phyloP scores from a whole-genome alignment of 805 yeast species.

The Suhomyces tanzawaensis region DNA sequence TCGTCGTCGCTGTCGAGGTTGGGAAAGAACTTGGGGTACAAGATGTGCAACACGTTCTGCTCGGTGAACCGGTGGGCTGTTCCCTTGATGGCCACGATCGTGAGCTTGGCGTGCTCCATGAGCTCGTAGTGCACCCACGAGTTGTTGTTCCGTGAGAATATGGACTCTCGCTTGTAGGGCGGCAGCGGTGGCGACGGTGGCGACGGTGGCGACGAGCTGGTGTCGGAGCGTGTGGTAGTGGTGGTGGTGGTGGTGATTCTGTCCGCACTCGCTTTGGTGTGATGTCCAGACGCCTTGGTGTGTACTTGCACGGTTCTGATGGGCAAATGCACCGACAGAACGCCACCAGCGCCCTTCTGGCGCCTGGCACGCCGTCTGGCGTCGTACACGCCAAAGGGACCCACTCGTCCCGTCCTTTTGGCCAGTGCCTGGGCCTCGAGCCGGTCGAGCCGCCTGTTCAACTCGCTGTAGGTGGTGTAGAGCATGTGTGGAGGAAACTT shows the following conservation, averaged over 20 bases:
- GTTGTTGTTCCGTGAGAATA: slow-evolving; percentile 25
- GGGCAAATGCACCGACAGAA: background rate
- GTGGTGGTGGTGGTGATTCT: background rate
- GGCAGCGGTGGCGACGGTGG: background rate
- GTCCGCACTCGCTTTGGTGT: background rate
- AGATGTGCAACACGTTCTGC: slow-evolving; percentile 42
- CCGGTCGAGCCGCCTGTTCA: slow-evolving; percentile 36
- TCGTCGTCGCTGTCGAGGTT: slow-evolving; percentile 38
- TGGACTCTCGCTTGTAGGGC: slow-evolving; percentile 7
- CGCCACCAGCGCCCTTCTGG: background rate
- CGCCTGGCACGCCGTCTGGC: background rate
- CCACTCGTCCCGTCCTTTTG: slow-evolving; percentile 13
- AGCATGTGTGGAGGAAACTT: slow-evolving; percentile 32
- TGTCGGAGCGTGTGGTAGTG: background rate
- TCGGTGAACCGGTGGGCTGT: slow-evolving; percentile 34
- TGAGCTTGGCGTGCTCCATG: slow-evolving; percentile 35
- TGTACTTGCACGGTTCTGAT: background rate
- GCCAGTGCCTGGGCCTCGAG: slow-evolving; percentile 21
- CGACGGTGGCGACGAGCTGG: background rate
- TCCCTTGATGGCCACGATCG: slow-evolving; percentile 43
- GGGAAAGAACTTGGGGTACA: slow-evolving; percentile 44
- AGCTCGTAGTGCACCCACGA: slow-evolving; percentile 37
- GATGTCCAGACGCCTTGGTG: background rate
- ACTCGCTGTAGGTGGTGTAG: slow-evolving; percentile 38
- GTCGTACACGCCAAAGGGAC: slow-evolving; percentile 25